Evolutionary conservation across 2,329 filamentous ascomycete genomes (phyloP), one percentile per base, ranked within the genome.

Genomic region (Fusarium papillatum): DNA sequence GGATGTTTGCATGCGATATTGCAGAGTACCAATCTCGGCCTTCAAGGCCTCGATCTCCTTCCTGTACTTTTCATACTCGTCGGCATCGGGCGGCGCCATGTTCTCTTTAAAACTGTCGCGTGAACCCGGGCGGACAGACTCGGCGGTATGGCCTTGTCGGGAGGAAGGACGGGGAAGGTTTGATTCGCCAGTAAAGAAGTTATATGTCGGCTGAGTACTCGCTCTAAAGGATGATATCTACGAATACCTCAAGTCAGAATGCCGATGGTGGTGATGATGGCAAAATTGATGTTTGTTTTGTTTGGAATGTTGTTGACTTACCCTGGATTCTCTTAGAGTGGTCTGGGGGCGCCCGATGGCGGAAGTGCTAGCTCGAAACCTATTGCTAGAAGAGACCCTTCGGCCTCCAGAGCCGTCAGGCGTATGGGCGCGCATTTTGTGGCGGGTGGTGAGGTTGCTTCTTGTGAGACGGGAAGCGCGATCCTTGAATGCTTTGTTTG

Each of bases 11-110:
- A 98, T 89, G 70, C 96, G 95, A 85, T 98, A 99, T 73, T 93
- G 93, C 63, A 98, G 87, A 0, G 95, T 95, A 73, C 96, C 97
- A 50, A 98, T 88, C 84, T 98, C 95, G 3, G 96, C 95, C 81
- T 96, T 96, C 31, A 98, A 88, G 75, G 96, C 93, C 80, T 98
- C 96, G 71, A 89, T 90, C 41, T 86, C 86, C 67, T 85, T 88
- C 61, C 88, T 86, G 80, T 90, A 90, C 57, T 86, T 87, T 80
- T 92, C 90, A 80, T 91, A 90, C 67, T 89, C 87, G 70, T 91
- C 88, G n/a, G 87, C 87, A 70, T 91, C 90, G 1, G 88, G 85
- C 0, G 90, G 90, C 38, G 89, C 88, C 76, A 89, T 85, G 79
- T 92, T 92, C 80, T 90, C 91, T 79, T 90, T 92, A 72, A 85